These are phyloP conservation scores for Termitomyces bulborhizus DNA, from an alignment of 768 basidiomycete genomes.

Conservation along the genomic window DNA sequence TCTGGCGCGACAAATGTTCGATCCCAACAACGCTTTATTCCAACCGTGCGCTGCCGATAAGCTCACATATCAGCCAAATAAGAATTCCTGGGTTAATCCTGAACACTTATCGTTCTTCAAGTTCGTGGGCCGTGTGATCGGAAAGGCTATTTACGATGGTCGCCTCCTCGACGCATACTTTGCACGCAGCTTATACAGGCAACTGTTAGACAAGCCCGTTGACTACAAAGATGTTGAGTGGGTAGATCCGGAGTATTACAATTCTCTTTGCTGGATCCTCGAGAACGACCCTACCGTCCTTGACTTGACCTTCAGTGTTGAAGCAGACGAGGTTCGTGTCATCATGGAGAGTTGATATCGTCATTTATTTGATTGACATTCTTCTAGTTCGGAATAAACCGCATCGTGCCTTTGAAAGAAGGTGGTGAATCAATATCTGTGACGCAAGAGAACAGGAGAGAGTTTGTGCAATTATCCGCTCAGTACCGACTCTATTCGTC, in stretches of 20 bases:
- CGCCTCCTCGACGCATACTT: conserved; percentile 97
- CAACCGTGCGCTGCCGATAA: conserved; percentile 95
- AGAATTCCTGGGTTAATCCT: conserved; percentile 89
- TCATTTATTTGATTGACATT: conserved; percentile 7
- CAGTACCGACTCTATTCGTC: conserved; percentile 91
- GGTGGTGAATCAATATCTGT: conserved; percentile 81
- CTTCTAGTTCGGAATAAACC: conserved; percentile 80
- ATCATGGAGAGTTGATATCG: neutral
- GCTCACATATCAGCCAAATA: conserved; percentile 94
- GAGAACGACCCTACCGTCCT: conserved; percentile 88
- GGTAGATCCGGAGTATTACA: conserved; percentile 98
- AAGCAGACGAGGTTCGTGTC: conserved; percentile 81
- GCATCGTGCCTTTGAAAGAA: conserved; percentile 82
- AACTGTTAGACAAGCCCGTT: conserved; percentile 88
- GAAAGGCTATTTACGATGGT: conserved; percentile 96
- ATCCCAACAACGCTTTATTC: conserved; percentile 97
- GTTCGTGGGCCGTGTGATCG: conserved; percentile 96
- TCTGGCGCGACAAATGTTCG: conserved; percentile 97
- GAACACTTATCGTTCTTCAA: conserved; percentile 98
- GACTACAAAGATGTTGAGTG: conserved; percentile 96
- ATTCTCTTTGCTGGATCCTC: conserved; percentile 95
- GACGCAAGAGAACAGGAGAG: conserved; percentile 93
- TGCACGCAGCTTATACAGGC: conserved; percentile 92
- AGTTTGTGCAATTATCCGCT: conserved; percentile 94
- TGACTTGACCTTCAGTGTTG: conserved; percentile 92